Percentiles rank a stretch among this genome's conserved stretches.
Evolutionary conservation across 306 rosid species (phyloP).

Genomic region (Quillaja saponaria): DNA sequence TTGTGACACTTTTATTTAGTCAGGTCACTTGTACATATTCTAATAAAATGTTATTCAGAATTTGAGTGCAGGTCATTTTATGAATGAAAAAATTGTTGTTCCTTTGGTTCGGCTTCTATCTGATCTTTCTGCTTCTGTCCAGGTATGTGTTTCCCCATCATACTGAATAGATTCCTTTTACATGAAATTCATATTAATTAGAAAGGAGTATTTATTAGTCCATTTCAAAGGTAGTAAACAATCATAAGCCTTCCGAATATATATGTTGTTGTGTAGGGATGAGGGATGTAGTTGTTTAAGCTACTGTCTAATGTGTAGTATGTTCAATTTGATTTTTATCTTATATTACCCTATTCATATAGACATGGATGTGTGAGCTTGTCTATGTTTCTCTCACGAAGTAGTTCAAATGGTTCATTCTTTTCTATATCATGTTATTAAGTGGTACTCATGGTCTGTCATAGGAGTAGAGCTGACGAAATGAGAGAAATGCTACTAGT

Average conservation of each 20-base stretch:
- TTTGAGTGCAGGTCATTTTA: conserved; percentile 88
- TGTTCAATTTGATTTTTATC: too few relatives aligned
- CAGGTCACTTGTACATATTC: conserved; percentile 19
- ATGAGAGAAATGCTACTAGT: too few relatives aligned
- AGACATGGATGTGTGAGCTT: too few relatives aligned
- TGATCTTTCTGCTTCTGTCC: conserved; percentile 72
- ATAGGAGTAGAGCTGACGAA: too few relatives aligned
- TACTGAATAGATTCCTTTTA: conserved; percentile 15
- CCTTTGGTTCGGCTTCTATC: conserved; percentile 82
- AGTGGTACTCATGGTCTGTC: too few relatives aligned
- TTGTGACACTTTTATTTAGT: conserved; percentile 26
- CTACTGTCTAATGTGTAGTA: too few relatives aligned
- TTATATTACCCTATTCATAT: too few relatives aligned
- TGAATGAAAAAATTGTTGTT: conserved; percentile 69
- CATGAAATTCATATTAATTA: background rate
- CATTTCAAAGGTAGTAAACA: conserved; percentile 2
- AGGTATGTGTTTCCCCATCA: conserved; percentile 43
- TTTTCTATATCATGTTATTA: too few relatives aligned
- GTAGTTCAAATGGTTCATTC: too few relatives aligned
- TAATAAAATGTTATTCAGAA: conserved; percentile 64
- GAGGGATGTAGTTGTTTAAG: too few relatives aligned
- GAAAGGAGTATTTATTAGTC: conserved; percentile 8
- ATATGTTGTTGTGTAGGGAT: too few relatives aligned
- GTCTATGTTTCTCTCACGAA: too few relatives aligned
- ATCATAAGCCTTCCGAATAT: background rate